Conservation (phyloP, 2,329 filamentous ascomycete genomes). For the Xylariaceae sp. region DNA sequence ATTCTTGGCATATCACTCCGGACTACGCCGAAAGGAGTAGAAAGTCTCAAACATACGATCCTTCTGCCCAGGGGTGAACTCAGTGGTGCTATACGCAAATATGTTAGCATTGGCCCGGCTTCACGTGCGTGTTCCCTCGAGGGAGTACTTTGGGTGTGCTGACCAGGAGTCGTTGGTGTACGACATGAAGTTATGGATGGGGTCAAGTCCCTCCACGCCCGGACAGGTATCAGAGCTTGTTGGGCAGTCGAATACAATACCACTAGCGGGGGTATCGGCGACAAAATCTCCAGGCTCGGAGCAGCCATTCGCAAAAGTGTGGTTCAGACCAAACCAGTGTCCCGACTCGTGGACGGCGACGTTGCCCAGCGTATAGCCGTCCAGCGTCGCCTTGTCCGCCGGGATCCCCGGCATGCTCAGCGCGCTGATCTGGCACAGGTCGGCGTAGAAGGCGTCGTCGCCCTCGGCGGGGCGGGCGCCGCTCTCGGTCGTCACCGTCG, state of each 20-base stretch:
- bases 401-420: conserved; percentile 23
- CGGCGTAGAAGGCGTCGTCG: conserved; percentile 14
- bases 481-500: not conserved
- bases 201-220: conserved; percentile 23
- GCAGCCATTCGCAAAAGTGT: conserved; percentile 32
- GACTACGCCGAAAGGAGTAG: too few species aligned
- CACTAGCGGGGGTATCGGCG: too few species aligned
- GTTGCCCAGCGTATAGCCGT: conserved; percentile 33
- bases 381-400: conserved; percentile 9
- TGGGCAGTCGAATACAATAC: too few species aligned
- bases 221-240: too few species aligned
- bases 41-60: too few species aligned
- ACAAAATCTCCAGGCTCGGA: too few species aligned
- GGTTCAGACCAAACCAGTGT: conserved; percentile 40
- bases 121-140: too few species aligned
- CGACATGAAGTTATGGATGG: conserved; percentile 34
- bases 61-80: conserved; percentile 40
- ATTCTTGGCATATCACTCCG: too few species aligned
- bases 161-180: conserved; percentile 40
- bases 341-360: conserved; percentile 37
- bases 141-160: too few species aligned
- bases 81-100: conserved; percentile 24
- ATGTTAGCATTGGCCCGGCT: too few species aligned
- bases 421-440: conserved; percentile 27
- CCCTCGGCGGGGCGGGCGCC: conserved; percentile 10